These are phyloP conservation scores for Mycena polygramma DNA, from an alignment of 768 basidiomycete species.

Conservation along the genomic window DNA sequence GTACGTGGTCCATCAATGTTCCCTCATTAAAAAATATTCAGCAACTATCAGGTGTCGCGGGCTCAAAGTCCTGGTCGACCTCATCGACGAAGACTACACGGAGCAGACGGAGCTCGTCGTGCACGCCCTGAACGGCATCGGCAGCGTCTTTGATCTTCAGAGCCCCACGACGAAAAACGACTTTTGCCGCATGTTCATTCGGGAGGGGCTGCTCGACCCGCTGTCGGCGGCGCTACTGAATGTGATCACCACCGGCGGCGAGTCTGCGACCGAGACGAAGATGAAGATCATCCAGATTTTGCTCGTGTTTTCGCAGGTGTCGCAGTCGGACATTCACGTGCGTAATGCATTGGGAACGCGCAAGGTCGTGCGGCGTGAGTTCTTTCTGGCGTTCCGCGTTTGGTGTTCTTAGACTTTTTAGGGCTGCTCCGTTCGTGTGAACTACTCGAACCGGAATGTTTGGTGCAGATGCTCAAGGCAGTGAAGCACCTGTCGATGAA, in stretches of 20 bases:
- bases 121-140: conserved; percentile 94
- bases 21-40: not conserved
- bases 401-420: conserved; percentile 47
- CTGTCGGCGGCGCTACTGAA: conserved; percentile 90
- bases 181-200: conserved; percentile 98
- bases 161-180: conserved; percentile 98
- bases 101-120: conserved; percentile 93
- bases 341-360: conserved; percentile 92
- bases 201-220: conserved; percentile 95
- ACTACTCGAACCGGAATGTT: conserved; percentile 86
- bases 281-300: conserved; percentile 91
- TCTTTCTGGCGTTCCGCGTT: conserved; percentile 6
- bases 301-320: conserved; percentile 93
- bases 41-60: conserved; percentile 84
- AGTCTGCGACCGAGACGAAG: conserved; percentile 80
- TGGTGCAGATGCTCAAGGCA: conserved; percentile 92
- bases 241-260: conserved; percentile 82
- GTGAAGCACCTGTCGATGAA: conserved; percentile 98
- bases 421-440: conserved; percentile 91
- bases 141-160: conserved; percentile 95
- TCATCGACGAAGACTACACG: conserved; percentile 95
- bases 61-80: conserved; percentile 92
- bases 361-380: conserved; percentile 90
- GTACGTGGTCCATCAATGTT: conserved; percentile 62
- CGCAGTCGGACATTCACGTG: conserved; percentile 95